These are phyloP conservation scores for Hordeum marinum DNA, from an alignment of 176 grass and related monocot species.

Conservation along the genomic window DNA sequence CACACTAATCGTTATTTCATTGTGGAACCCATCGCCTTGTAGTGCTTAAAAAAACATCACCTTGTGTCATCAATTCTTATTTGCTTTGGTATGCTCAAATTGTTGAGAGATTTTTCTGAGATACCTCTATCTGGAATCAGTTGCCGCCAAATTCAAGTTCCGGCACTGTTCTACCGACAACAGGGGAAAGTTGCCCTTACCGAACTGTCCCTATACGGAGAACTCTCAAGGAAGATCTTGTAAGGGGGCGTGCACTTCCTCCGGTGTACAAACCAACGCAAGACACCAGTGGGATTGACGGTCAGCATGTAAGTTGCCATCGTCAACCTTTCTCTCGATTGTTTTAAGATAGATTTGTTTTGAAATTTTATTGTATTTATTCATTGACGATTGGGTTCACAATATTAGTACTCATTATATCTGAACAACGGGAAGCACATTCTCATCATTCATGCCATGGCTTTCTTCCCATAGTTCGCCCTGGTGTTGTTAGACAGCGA, in stretches of 20 bases:
- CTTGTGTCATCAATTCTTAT: neutral
- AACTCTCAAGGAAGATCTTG: slow-evolving; percentile 3
- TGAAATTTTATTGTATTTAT: too few species aligned
- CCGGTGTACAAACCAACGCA: neutral
- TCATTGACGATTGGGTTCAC: neutral
- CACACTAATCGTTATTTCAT: neutral
- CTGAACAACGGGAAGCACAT: neutral
- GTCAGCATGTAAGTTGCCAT: neutral
- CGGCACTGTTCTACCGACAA: neutral
- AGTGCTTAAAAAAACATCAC: too few species aligned
- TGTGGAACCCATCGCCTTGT: neutral
- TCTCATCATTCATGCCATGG: neutral
- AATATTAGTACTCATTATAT: neutral
- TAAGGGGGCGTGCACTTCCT: neutral
- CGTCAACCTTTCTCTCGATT: neutral
- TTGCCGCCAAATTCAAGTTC: neutral
- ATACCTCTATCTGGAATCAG: neutral
- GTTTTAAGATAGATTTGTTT: too few species aligned
- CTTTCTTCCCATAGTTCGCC: neutral
- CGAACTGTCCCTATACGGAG: slow-evolving; percentile 6
- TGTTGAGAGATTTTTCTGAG: neutral
- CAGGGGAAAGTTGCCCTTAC: neutral
- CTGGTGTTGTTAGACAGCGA: neutral
- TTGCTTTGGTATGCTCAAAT: neutral
- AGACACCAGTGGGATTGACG: neutral